phyloP scores from a whole-genome alignment of 2,329 filamentous ascomycete genomes.

The Alternaria rosae region DNA sequence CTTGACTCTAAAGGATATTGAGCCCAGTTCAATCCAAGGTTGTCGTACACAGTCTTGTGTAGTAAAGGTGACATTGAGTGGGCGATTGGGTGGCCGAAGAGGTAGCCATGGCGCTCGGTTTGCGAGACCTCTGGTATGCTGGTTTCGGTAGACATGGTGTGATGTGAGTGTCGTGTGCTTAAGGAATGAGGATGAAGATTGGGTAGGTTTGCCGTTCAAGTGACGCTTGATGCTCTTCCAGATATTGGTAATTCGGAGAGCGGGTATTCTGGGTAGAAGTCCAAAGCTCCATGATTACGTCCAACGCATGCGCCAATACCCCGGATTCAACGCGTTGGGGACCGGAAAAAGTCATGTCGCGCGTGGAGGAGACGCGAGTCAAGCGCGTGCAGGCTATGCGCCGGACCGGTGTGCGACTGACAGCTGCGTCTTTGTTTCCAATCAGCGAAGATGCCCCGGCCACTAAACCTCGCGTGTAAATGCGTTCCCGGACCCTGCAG shows the following conservation, averaged over 20 bases:
- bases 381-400: constrained; percentile 2
- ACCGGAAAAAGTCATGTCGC: constrained; percentile 20
- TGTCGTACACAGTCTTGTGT: constrained; percentile 62
- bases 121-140: constrained; percentile 21
- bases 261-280: not conserved
- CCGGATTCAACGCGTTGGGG: constrained; percentile 1
- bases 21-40: constrained; percentile 60
- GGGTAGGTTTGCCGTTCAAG: not conserved
- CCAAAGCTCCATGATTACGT: not conserved
- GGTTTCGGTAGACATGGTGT: constrained; percentile 24
- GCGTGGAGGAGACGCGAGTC: constrained; percentile 8
- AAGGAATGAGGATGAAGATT: not conserved
- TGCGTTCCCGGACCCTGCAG: constrained; percentile 16
- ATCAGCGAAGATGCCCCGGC: constrained; percentile 5
- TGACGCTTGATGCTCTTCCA: not conserved
- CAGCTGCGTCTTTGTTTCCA: constrained; percentile 2
- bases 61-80: constrained; percentile 65
- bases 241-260: not conserved
- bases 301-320: not conserved
- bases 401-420: constrained; percentile 9
- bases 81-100: constrained; percentile 64
- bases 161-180: not conserved
- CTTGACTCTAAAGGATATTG: constrained; percentile 59
- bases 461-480: constrained; percentile 20
- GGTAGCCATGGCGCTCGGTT: constrained; percentile 59